Percentiles rank a stretch among this genome's conserved stretches.
Conservation (phyloP, 192 early-diverging fungal genomes). For the Linnemannia elongata region DNA sequence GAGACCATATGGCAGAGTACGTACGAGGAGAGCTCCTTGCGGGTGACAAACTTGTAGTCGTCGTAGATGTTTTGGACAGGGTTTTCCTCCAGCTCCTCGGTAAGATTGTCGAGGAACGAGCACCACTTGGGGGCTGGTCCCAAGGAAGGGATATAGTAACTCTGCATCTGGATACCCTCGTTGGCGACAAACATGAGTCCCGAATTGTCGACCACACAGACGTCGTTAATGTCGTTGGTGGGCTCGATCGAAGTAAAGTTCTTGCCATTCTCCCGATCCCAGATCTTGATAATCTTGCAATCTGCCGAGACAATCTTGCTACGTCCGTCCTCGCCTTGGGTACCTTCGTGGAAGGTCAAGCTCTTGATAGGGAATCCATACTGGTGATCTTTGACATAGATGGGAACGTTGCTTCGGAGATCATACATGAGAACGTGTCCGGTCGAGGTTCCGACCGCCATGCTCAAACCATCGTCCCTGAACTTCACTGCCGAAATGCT, state of each 20-base stretch:
- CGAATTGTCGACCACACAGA: slow-evolving; percentile 82
- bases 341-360: slow-evolving; percentile 81
- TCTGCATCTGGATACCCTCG: slow-evolving; percentile 93
- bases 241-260: slow-evolving; percentile 95
- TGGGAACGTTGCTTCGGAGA: slow-evolving; percentile 86
- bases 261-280: slow-evolving; percentile 87
- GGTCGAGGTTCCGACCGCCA: slow-evolving; percentile 90
- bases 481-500: slow-evolving; percentile 80
- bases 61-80: slow-evolving; percentile 90
- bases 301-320: slow-evolving; percentile 91
- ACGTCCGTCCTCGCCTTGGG: slow-evolving; percentile 62
- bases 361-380: slow-evolving; percentile 95
- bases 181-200: slow-evolving; percentile 93
- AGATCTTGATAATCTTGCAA: slow-evolving; percentile 93
- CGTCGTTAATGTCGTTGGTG: slow-evolving; percentile 93
- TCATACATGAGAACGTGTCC: slow-evolving; percentile 96
- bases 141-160: slow-evolving; percentile 92
- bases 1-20: slow-evolving; percentile 1
- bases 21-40: slow-evolving; percentile 82
- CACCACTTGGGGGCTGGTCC: slow-evolving; percentile 95
- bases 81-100: slow-evolving; percentile 93
- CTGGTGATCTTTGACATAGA: slow-evolving; percentile 96
- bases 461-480: slow-evolving; percentile 86
- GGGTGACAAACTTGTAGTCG: slow-evolving; percentile 98
- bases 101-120: slow-evolving; percentile 96